Base-by-base conservation (phyloP, 208 protist genomes). In the Angomonas deanei region DNA sequence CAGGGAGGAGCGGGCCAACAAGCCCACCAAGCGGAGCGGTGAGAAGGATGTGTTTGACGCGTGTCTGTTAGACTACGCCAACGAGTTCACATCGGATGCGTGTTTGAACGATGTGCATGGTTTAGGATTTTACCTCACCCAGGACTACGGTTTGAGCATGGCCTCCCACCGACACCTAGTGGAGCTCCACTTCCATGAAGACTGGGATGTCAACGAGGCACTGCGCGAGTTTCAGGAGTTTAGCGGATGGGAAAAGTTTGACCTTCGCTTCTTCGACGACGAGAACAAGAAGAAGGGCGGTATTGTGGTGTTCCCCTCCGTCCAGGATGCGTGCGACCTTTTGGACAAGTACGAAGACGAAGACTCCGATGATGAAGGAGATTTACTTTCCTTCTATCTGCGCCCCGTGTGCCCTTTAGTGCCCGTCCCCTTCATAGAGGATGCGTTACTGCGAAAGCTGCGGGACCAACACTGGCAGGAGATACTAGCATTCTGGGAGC, bases 261-360 rank as follows among this genome's bases (percentile, higher is more conserved):
- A 94, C 65, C 70, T 94, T 4, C 81, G 88, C 33, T 89, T 85
- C 61, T 70, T 75, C 53, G 84, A 94, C 47, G 82, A 88, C 55
- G 70, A 76, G 42, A 64, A 82, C 26, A 78, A 80, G 53, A 61
- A 68, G 19, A 61, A 78, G n/a, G 80, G 84, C n/a, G 88, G 88
- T 48, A 72, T 94, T 21, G 65, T 94, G 19, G 83, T 94, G 21
- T 79, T 94, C 69, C 84, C 88, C 0, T 80, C 84, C 3, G 73
- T 82, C 52, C 82, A 91, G 54, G 88, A 94, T 47, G 88, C 79
- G 24, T 84, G 72, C 64, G 88, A 94, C 68, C 30, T 94, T 6
- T 76, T 94, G 42, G 88, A 94, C 59, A 82, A 77, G 66, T 94
- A 94, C 70, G 88, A 94, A 55, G 88, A 94, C 61, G 88, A 94